Percentiles rank a stretch among this genome's conserved stretches.
Evolutionary conservation across 2,329 filamentous ascomycete species (phyloP).

Genomic region (Magnaporthiopsis incrustans): DNA sequence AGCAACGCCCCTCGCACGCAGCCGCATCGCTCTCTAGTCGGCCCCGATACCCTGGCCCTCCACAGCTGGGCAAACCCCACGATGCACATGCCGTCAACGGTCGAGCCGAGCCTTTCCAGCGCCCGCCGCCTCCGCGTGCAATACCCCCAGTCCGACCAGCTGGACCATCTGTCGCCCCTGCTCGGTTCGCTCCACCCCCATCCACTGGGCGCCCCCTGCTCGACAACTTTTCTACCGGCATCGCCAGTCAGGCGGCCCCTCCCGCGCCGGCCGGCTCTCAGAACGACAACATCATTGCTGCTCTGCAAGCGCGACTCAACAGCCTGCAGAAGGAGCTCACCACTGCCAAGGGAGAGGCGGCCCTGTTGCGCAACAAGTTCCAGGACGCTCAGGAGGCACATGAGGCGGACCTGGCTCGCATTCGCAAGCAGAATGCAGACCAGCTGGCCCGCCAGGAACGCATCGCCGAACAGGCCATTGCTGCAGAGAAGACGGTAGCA

Average conservation of each 20-base stretch:
- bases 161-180: neutral
- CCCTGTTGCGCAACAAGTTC: slow-evolving; percentile 66
- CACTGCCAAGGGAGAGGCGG: slow-evolving; percentile 61
- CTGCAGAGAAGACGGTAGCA: slow-evolving; percentile 55
- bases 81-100: neutral
- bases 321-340: slow-evolving; percentile 48
- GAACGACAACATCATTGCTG: slow-evolving; percentile 29
- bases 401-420: slow-evolving; percentile 51
- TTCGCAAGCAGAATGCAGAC: slow-evolving; percentile 58
- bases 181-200: slow-evolving; percentile 8
- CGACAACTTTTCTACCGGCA: slow-evolving; percentile 5
- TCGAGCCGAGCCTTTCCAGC: neutral
- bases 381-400: slow-evolving; percentile 54
- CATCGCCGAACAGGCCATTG: slow-evolving; percentile 55
- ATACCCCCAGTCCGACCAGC: slow-evolving; percentile 4
- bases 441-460: slow-evolving; percentile 55
- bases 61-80: neutral
- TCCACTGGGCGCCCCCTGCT: slow-evolving; percentile 6
- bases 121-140: slow-evolving; percentile 10
- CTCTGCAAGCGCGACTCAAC: slow-evolving; percentile 43
- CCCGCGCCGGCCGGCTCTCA: neutral
- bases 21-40: slow-evolving; percentile 5
- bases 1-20: slow-evolving; percentile 6
- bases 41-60: slow-evolving; percentile 12
- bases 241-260: slow-evolving; percentile 1